Evolutionary conservation across 805 yeast genomes (phyloP).

Genomic region (Suhomyces kilbournensis): DNA sequence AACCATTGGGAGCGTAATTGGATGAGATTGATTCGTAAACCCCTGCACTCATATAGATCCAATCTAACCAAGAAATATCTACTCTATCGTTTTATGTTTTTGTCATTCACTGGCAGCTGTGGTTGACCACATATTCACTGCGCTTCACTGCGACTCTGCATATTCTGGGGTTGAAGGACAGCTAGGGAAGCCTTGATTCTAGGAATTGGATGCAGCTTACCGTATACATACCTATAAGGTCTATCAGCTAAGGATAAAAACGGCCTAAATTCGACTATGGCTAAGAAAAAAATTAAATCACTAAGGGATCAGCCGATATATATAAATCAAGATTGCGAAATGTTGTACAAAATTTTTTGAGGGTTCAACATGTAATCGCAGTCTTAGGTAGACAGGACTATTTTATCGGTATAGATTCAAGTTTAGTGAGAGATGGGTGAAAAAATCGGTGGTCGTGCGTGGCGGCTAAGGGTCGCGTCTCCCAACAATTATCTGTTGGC

Average conservation of each 20-base stretch:
- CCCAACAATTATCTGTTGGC: constrained; percentile 16
- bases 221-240: not conserved
- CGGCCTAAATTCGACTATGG: not conserved
- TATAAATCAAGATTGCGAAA: not conserved
- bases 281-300: not conserved
- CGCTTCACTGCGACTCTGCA: not conserved
- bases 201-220: not conserved
- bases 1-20: not conserved
- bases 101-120: not conserved
- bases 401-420: not conserved
- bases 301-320: not conserved
- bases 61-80: too few relatives aligned
- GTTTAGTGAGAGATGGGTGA: not conserved
- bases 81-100: not conserved
- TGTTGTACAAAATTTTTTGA: not conserved
- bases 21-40: not conserved
- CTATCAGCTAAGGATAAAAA: not conserved
- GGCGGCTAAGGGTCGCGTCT: constrained; percentile 1
- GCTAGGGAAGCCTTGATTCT: not conserved
- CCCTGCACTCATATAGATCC: not conserved
- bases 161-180: not conserved
- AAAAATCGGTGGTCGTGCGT: not conserved
- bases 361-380: not conserved
- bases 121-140: not conserved
- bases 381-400: not conserved